Evolutionary conservation across 1,284 basidiomycete genomes (phyloP).

Genomic region (Dichomitus squalens): DNA sequence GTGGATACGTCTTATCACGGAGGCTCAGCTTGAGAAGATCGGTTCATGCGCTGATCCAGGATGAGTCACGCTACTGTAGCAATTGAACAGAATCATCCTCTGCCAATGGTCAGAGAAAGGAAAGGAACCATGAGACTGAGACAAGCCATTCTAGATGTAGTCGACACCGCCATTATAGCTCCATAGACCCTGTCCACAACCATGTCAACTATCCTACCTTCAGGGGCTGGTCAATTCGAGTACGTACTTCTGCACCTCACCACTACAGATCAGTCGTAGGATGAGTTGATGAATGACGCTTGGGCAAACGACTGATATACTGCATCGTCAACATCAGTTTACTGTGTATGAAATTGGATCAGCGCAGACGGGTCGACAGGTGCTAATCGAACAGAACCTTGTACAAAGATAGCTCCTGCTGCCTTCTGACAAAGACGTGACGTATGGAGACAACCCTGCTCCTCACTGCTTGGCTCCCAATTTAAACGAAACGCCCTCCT

Average conservation of each 20-base stretch:
- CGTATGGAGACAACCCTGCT: too few species aligned
- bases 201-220: too few species aligned
- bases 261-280: too few species aligned
- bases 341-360: too few species aligned
- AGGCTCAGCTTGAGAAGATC: not conserved
- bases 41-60: not conserved
- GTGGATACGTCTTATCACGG: conserved; percentile 52
- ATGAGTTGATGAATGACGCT: too few species aligned
- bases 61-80: conserved; percentile 36
- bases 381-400: not conserved
- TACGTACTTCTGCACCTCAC: too few species aligned
- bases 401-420: not conserved
- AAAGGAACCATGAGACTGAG: conserved; percentile 23
- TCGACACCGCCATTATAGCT: conserved; percentile 57
- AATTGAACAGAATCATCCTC: conserved; percentile 31
- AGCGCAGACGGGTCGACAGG: too few species aligned
- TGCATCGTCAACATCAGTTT: too few species aligned
- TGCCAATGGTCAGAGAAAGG: not conserved
- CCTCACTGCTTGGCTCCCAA: not conserved
- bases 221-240: not conserved
- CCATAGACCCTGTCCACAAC: conserved; percentile 55
- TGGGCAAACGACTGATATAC: too few species aligned
- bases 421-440: not conserved
- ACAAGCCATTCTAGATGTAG: conserved; percentile 59
- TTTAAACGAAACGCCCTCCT: conserved; percentile 34